Evolutionary conservation across 2,329 filamentous ascomycete species (phyloP).

Genomic region (Dryadomyces quercivorus): DNA sequence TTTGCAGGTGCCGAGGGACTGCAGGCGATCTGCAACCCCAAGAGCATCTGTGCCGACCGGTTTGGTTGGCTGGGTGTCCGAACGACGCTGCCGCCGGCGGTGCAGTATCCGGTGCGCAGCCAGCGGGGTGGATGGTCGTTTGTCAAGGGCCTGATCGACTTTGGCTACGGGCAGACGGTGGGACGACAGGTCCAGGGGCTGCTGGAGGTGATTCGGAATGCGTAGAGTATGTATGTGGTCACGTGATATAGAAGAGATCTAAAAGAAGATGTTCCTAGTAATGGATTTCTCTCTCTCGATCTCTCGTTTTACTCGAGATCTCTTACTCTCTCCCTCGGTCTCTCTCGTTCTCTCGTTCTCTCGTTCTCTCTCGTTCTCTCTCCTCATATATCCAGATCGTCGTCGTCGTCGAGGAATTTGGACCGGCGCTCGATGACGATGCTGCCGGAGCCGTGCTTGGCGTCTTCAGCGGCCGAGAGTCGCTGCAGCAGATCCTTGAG

Average conservation of each 20-base stretch:
- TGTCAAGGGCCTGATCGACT: slow-evolving; percentile 44
- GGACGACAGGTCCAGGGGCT: slow-evolving; percentile 7
- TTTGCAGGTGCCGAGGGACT: slow-evolving; percentile 89
- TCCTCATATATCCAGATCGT: slow-evolving; percentile 21
- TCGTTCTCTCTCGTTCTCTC: neutral
- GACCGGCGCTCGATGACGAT: slow-evolving; percentile 69
- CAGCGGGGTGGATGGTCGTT: slow-evolving; percentile 54
- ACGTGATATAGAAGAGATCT: neutral
- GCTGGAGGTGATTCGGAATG: slow-evolving; percentile 9
- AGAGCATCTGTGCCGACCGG: slow-evolving; percentile 73
- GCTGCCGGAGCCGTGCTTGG: slow-evolving; percentile 28
- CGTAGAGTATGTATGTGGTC: neutral
- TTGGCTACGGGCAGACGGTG: slow-evolving; percentile 40
- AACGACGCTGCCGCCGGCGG: slow-evolving; percentile 67
- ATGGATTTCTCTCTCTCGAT: no score
- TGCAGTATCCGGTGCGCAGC: slow-evolving; percentile 69
- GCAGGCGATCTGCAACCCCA: slow-evolving; percentile 72
- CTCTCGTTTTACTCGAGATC: no score
- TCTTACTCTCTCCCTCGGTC: no score
- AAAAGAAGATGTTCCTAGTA: no score
- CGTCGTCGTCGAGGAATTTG: slow-evolving; percentile 80
- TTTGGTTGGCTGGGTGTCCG: slow-evolving; percentile 45
- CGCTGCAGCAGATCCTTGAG: slow-evolving; percentile 86
- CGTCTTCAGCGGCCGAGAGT: slow-evolving; percentile 72
- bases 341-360: neutral